phyloP scores from a whole-genome alignment of 257 asterid genomes.

The Salvia splendens region DNA sequence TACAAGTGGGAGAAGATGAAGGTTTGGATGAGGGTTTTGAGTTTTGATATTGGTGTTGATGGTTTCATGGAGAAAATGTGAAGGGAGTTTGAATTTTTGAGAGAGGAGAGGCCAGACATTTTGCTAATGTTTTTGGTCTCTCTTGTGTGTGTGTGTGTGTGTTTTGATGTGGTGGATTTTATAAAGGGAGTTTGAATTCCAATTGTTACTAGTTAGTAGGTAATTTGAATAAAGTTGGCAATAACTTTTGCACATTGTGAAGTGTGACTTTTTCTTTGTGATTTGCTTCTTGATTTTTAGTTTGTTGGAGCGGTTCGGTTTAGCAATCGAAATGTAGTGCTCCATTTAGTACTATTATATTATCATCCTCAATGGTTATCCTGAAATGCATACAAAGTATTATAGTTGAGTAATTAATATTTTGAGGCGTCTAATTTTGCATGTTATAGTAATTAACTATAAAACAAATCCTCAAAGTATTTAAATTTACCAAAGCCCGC shows the following conservation, averaged over 20 bases:
- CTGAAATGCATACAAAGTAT: too few species aligned
- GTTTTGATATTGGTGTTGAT: slow-evolving; percentile 34
- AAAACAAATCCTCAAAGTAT: neutral
- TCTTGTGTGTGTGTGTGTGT: slow-evolving; percentile 17
- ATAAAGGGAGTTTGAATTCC: slow-evolving; percentile 54
- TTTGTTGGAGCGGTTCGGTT: slow-evolving; percentile 20
- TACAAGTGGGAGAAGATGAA: slow-evolving; percentile 51
- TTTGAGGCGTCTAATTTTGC: too few species aligned
- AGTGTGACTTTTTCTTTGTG: slow-evolving; percentile 39
- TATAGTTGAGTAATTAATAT: too few species aligned
- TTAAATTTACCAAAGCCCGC: slow-evolving; percentile 8
- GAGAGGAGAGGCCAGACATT: slow-evolving; percentile 44
- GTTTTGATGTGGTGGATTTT: slow-evolving; percentile 36
- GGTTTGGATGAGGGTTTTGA: slow-evolving; percentile 56
- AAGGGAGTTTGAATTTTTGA: slow-evolving; percentile 35
- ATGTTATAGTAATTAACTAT: too few species aligned
- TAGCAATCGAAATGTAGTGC: too few species aligned
- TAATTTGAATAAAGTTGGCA: slow-evolving; percentile 62
- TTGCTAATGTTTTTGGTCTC: neutral
- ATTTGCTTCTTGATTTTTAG: neutral
- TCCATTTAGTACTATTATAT: too few species aligned
- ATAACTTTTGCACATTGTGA: slow-evolving; percentile 59
- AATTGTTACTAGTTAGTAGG: slow-evolving; percentile 52
- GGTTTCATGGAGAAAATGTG: slow-evolving; percentile 51
- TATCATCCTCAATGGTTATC: too few species aligned